Percentiles rank a stretch among this genome's conserved stretches.
phyloP scores from a whole-genome alignment of 495 filamentous ascomycete genomes.

The Polyplosphaeria fusca region DNA sequence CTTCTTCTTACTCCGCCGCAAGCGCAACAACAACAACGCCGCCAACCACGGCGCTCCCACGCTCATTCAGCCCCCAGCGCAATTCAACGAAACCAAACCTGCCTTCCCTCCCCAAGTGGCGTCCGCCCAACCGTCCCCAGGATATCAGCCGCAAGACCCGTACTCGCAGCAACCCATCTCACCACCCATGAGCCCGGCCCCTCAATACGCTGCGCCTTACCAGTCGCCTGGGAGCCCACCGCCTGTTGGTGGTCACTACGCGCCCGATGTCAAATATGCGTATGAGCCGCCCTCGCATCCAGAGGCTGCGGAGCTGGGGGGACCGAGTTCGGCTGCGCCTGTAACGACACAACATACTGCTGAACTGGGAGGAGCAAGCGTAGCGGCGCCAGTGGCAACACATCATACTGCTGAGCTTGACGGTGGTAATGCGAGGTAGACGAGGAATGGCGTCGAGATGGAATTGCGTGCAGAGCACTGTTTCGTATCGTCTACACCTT shows the following conservation, averaged over 20 bases:
- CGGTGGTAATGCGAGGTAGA: no score
- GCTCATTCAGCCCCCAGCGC: not conserved
- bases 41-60: not conserved
- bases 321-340: not conserved
- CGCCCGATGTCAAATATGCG: not conserved
- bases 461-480: no score
- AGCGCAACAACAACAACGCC: not conserved
- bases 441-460: no score
- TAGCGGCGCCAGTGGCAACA: not conserved
- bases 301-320: conserved; percentile 10
- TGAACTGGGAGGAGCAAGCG: conserved; percentile 4
- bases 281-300: not conserved
- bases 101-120: no score
- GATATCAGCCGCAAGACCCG: conserved; percentile 12
- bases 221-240: not conserved
- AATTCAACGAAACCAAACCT: conserved; percentile 18
- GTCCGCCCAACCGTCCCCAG: not conserved
- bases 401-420: conserved; percentile 1
- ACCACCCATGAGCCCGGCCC: conserved; percentile 4
- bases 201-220: conserved; percentile 17
- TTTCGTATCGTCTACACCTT: no score
- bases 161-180: conserved; percentile 11
- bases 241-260: not conserved
- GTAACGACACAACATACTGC: not conserved
- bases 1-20: conserved; percentile 24